A percentile compares a stretch with the other conserved stretches of the same genome.
These are phyloP conservation scores for Diaporthe nobilis DNA, from an alignment of 2,329 filamentous ascomycete species.

Conservation along the genomic window DNA sequence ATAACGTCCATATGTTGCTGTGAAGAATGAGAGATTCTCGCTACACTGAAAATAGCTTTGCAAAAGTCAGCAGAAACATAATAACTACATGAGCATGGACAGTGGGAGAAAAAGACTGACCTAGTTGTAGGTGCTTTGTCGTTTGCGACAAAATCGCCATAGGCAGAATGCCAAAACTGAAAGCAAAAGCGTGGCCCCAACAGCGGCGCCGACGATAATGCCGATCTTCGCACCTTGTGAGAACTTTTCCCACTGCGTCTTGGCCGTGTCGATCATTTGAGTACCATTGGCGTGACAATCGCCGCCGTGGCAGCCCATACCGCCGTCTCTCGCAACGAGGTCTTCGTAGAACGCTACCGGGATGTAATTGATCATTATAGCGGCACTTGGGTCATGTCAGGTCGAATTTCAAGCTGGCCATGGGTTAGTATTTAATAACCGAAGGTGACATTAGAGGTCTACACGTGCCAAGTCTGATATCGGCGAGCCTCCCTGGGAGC, in stretches of 20 bases:
- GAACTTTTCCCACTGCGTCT: background rate
- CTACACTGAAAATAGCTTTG: background rate
- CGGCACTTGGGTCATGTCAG: accelerated
- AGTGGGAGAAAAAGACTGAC: too few species aligned
- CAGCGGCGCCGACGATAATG: slow-evolving; percentile 10
- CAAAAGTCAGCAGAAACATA: background rate
- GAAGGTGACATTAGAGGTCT: too few species aligned
- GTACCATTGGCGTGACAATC: background rate
- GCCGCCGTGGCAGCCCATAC: background rate
- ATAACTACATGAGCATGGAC: too few species aligned
- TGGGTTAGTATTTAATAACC: accelerated
- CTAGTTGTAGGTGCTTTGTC: background rate
- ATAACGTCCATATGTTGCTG: background rate
- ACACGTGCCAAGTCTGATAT: too few species aligned
- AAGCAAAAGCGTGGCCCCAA: slow-evolving; percentile 4
- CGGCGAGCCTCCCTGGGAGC: too few species aligned
- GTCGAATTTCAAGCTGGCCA: accelerated
- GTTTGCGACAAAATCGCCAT: slow-evolving; percentile 18
- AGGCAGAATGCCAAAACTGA: background rate
- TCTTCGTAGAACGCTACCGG: background rate
- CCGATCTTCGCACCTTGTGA: background rate
- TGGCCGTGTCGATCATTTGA: background rate
- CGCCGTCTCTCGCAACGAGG: background rate
- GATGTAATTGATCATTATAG: background rate
- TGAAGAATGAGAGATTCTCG: background rate